These are phyloP conservation scores for Geopyxis carbonaria DNA, from an alignment of 495 filamentous ascomycete genomes.

Conservation along the genomic window DNA sequence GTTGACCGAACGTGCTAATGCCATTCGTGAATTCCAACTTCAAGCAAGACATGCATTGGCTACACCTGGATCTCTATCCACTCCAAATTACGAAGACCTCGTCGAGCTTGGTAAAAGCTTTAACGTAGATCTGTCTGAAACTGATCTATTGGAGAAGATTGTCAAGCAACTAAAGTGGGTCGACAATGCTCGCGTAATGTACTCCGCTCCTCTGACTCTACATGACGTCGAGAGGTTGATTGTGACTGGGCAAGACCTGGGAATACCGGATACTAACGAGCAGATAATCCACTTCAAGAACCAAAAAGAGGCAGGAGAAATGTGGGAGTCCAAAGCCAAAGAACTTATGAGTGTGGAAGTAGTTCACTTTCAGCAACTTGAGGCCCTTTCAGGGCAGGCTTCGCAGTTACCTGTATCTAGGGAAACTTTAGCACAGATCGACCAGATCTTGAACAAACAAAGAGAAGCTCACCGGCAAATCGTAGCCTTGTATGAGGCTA, in stretches of 20 bases:
- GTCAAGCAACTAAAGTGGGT: conserved; percentile 81
- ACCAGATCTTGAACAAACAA: conserved; percentile 89
- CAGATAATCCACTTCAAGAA: conserved; percentile 58
- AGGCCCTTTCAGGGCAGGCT: conserved; percentile 66
- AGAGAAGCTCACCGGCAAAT: conserved; percentile 85
- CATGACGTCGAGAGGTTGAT: conserved; percentile 66
- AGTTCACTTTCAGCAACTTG: conserved; percentile 84
- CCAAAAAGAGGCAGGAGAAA: conserved; percentile 53
- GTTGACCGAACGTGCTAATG: conserved; percentile 70
- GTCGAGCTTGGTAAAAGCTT: conserved; percentile 74
- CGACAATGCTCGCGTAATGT: conserved; percentile 51
- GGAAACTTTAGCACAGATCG: conserved; percentile 65
- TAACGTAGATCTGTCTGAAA: conserved; percentile 87
- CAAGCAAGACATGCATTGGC: conserved; percentile 54
- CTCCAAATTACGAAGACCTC: conserved; percentile 70
- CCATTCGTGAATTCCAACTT: conserved; percentile 72
- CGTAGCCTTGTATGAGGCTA: conserved; percentile 57
- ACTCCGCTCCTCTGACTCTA: conserved; percentile 45
- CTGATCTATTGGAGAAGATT: conserved; percentile 64
- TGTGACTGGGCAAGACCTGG: conserved; percentile 52
- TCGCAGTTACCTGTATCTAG: conserved; percentile 61
- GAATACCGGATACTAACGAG: conserved; percentile 60
- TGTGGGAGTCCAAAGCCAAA: conserved; percentile 88
- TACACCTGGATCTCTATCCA: conserved; percentile 39
- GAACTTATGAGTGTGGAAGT: conserved; percentile 80